Evolutionary conservation across 345 rosid genomes (phyloP).

Genomic region (Rhodomyrtus tomentosa): DNA sequence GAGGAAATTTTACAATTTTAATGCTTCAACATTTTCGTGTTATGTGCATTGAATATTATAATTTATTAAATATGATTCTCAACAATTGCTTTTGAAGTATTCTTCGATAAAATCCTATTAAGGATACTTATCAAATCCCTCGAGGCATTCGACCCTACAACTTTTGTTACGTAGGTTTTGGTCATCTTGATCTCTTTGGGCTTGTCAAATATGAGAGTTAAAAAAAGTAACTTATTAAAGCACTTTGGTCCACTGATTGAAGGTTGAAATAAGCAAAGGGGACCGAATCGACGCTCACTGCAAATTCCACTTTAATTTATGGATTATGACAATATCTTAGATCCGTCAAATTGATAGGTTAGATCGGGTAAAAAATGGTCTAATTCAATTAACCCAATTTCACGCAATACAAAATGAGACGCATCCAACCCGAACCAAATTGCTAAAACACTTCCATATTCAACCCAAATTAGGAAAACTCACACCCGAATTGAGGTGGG

Average conservation of each 20-base stretch:
- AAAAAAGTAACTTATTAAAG: background rate
- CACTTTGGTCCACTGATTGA: background rate
- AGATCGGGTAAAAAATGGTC: too few relatives aligned
- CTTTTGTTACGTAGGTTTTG: background rate
- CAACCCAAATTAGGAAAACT: too few relatives aligned
- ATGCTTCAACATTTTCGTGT: background rate
- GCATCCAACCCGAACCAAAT: too few relatives aligned
- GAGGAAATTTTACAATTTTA: background rate
- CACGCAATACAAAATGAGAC: too few relatives aligned
- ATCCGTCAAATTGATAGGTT: too few relatives aligned
- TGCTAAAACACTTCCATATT: too few relatives aligned
- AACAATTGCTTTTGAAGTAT: background rate
- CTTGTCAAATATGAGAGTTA: background rate
- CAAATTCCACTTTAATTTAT: background rate
- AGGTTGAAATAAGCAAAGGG: background rate
- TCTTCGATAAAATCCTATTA: background rate
- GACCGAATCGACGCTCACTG: background rate
- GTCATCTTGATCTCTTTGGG: background rate
- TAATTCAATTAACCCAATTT: too few relatives aligned
- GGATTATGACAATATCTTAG: background rate
- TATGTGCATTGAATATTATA: background rate
- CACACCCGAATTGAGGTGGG: too few relatives aligned
- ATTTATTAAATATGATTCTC: background rate
- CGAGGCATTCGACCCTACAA: background rate
- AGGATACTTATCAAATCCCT: background rate